phyloP scores from a whole-genome alignment of 305 asterid genomes.

The Rubia balearica region DNA sequence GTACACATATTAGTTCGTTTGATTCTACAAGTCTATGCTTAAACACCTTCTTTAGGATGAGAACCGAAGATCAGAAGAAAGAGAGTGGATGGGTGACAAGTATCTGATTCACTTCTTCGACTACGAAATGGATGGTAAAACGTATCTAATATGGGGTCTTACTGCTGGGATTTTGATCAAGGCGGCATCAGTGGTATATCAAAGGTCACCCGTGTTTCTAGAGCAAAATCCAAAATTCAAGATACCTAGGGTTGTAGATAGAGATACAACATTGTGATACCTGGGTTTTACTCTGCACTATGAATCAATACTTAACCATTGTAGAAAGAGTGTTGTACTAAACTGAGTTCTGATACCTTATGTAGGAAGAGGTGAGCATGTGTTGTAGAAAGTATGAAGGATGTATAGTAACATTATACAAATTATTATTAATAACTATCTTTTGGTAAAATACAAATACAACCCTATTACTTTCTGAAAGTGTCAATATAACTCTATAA shows the following conservation, averaged over 20 bases:
- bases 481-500: too few relatives aligned
- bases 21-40: background rate
- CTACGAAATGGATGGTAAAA: conserved; percentile 43
- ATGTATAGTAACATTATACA: background rate
- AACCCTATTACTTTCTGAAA: too few relatives aligned
- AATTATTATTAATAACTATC: too few relatives aligned
- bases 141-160: conserved; percentile 80
- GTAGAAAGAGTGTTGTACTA: background rate
- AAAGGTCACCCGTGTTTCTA: conserved; percentile 68
- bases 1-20: background rate
- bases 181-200: conserved; percentile 87
- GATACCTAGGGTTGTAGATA: conserved; percentile 39
- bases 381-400: background rate
- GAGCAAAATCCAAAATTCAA: conserved; percentile 76
- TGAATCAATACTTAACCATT: background rate
- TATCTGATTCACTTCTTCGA: conserved; percentile 69
- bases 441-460: too few relatives aligned
- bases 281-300: background rate
- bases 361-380: background rate
- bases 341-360: background rate
- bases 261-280: conserved; percentile 50
- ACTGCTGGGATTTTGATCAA: conserved; percentile 86
- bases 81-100: conserved; percentile 75
- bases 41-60: conserved; percentile 49
- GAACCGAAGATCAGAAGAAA: conserved; percentile 61